phyloP scores from a whole-genome alignment of 805 yeast genomes.

The Candida golubevii region DNA sequence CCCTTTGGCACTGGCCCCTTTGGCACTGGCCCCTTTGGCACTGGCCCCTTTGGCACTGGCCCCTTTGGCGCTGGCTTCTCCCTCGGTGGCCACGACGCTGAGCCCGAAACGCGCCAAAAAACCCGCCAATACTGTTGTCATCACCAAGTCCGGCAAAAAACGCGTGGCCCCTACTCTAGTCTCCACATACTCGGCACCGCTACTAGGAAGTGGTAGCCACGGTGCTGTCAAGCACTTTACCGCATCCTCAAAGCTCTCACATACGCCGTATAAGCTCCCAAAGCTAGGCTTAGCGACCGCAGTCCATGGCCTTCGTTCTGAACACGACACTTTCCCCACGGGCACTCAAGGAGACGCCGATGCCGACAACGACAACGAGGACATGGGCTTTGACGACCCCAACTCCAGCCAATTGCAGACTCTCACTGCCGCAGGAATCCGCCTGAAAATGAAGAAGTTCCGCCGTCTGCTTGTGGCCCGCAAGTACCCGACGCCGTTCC shows the following conservation, averaged over 20 bases:
- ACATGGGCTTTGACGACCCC: conserved; percentile 35
- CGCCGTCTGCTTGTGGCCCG: conserved; percentile 28
- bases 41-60: not conserved
- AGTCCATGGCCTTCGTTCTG: conserved; percentile 45
- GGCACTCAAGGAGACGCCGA: conserved; percentile 19
- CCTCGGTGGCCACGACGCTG: not conserved
- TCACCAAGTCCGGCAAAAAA: conserved; percentile 73
- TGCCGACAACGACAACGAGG: conserved; percentile 48
- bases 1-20: not conserved
- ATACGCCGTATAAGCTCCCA: conserved; percentile 51
- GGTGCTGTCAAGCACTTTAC: conserved; percentile 19
- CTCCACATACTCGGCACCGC: conserved; percentile 37
- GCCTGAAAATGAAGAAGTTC: conserved; percentile 29
- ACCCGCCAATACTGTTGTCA: conserved; percentile 45
- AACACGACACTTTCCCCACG: conserved; percentile 5
- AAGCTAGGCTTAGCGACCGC: conserved; percentile 60
- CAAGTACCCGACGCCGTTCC: conserved; percentile 35
- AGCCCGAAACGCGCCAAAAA: conserved; percentile 11
- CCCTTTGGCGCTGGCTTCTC: not conserved
- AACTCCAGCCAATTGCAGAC: conserved; percentile 13
- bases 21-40: not conserved
- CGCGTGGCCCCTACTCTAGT: conserved; percentile 69
- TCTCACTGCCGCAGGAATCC: conserved; percentile 28
- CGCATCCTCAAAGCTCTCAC: conserved; percentile 34
- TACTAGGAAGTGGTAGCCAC: conserved; percentile 4